Evolutionary conservation across 2,329 filamentous ascomycete genomes (phyloP), one percentile per base, ranked within the genome.

Genomic region (Penicillium crustosum): DNA sequence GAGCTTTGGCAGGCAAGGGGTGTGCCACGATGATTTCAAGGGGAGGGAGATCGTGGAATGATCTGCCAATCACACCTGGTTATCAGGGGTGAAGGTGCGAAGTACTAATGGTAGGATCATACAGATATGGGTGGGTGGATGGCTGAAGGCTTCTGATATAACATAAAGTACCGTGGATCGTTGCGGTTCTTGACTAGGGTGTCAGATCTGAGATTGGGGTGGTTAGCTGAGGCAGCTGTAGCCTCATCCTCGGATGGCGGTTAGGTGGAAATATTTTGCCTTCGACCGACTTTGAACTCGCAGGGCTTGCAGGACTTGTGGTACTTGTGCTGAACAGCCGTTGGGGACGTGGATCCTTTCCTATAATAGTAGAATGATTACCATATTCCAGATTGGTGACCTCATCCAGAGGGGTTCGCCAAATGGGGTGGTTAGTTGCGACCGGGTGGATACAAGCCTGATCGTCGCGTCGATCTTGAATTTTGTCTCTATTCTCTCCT

Each of bases 21-120:
- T 45, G 17, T 29, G 31, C 54, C 51, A 55, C 49, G 58, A 59
- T 44, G 48, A 44, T n/a, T 44, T 6, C 17, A 36, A 53, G 48
- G 47, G 43, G 54, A 35, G 27, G 49, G 21, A 44, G 21, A 61
- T 60, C 61, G 61, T 60, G 59, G 62, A 65, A 66, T 66, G 64
- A 65, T 60, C 57, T 49, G 31, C 60, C 56, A 57, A 58, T 63
- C 54, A 56, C n/a, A 29, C 13, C n/a, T 49, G 29, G 33, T 17
- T 23, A 31, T 51, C 12, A 25, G 47, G 19, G 45, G 8, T 6
- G 27, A 33, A 19, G 17, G 19, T 27, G 15, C 6, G 13, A 23
- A 36, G 31, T 36, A 35, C 45, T n/a, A 6, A 35, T 12, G 31
- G 36, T 51, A 6, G n/a, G 49, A 41, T 31, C 17, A 41, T 23